Base-by-base conservation (phyloP, 345 rosid species). In the Gossypium australe region DNA sequence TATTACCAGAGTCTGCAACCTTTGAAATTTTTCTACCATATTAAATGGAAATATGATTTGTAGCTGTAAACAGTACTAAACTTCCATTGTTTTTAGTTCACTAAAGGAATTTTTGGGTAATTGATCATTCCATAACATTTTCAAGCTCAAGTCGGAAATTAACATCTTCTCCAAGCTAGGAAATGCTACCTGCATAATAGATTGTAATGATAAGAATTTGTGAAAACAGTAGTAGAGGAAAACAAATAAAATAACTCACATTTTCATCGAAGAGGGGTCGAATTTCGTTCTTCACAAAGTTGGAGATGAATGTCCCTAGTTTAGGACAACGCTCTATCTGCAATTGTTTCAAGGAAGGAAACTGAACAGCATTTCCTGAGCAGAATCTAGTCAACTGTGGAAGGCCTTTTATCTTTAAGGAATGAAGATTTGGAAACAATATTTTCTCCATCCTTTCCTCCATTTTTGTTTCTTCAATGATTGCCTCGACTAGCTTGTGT, bases 101-200 rank as follows among this genome's bases (percentile, higher is more conserved):
- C 58, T 2, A 0, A 82, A 84, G 13, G 77, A 71, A 69, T 77
- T 78, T 7, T 45, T 58, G 0, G 48, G 17, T 9, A 51, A 67
- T 64, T 80, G 74, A 51, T 61, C 8, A 9, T 53, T 7, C 78
- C 84, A 78, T 71, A 80, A 48, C 68, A 49, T 64, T 51, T 22
- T 73, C 74, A 78, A 58, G 43, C 43, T 20, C 75, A 83, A 27
- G 22, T 63, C 0, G n/a, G n/a, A 12, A 24, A 83, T 70, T 24
- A 1, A 2, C 22, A 83, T 2, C 17, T 27, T n/a, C 59, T 83
- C 81, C 62, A 80, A 27, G 38, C 24, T 64, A 49, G 84, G 78
- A 60, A 80, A 68, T 43, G 67, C 49, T 13, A 76, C 78, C 82
- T 83, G 76, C 38, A 24, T 4, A 12, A 47, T 4, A 59, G 9